These are phyloP conservation scores for Fraxinus americana DNA, from an alignment of 257 asterid genomes.

Conservation along the genomic window DNA sequence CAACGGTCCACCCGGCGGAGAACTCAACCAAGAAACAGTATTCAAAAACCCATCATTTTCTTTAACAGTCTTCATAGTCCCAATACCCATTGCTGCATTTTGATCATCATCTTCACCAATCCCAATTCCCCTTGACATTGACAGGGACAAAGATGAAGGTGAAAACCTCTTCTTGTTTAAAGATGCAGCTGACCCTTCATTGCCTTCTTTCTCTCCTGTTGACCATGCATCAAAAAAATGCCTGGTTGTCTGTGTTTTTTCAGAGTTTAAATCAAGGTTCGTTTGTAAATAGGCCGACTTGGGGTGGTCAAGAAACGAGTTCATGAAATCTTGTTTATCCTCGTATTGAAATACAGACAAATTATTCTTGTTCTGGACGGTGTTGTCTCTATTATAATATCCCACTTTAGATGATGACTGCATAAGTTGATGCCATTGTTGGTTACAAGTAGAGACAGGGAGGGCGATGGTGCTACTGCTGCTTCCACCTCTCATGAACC, in stretches of 20 bases:
- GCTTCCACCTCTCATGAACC: constrained; percentile 48
- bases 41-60: constrained; percentile 17
- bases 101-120: constrained; percentile 27
- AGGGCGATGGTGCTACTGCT: background rate
- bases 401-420: constrained; percentile 29
- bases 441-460: constrained; percentile 29
- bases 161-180: constrained; percentile 31
- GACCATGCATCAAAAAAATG: constrained; percentile 43
- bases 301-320: constrained; percentile 20
- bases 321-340: constrained; percentile 23
- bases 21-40: constrained; percentile 44
- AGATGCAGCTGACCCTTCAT: background rate
- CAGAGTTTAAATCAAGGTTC: constrained; percentile 1
- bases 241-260: constrained; percentile 38
- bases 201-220: constrained; percentile 9
- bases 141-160: constrained; percentile 48
- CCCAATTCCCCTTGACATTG: constrained; percentile 45
- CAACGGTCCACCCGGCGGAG: constrained; percentile 69
- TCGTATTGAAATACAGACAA: constrained; percentile 17
- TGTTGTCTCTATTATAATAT: constrained; percentile 5
- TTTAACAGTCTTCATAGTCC: constrained; percentile 27
- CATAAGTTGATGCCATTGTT: constrained; percentile 30
- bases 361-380: background rate
- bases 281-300: constrained; percentile 17
- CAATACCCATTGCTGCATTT: constrained; percentile 23